Evolutionary conservation across 2,329 filamentous ascomycete species (phyloP).

Genomic region (Orbilia ellipsospora): DNA sequence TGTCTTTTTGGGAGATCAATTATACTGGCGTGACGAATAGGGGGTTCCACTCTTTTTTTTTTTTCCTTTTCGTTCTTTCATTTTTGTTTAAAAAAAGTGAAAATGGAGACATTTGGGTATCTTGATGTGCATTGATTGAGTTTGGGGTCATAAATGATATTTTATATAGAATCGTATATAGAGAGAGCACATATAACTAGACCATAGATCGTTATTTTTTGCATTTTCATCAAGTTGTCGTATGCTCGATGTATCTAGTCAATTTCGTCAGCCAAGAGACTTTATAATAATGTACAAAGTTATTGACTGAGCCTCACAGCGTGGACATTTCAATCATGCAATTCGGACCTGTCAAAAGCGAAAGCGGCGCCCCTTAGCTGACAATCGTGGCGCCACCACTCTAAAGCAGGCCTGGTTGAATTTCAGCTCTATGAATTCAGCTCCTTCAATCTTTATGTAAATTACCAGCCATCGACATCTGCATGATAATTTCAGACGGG

Average conservation of each 20-base stretch:
- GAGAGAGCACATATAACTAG: neutral
- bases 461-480: too few species aligned
- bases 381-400: too few species aligned
- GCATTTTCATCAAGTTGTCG: neutral
- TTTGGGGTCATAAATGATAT: neutral
- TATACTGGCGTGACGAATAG: constrained; percentile 41
- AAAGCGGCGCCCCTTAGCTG: neutral
- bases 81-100: neutral
- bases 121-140: neutral
- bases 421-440: neutral
- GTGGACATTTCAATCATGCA: too few species aligned
- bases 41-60: constrained; percentile 31
- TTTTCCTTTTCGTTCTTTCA: neutral
- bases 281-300: too few species aligned
- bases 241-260: neutral
- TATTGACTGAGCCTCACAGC: too few species aligned
- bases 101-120: neutral
- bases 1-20: constrained; percentile 7
- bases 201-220: constrained; percentile 1
- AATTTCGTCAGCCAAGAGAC: neutral
- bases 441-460: neutral
- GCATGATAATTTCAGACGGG: too few species aligned
- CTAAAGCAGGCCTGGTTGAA: neutral
- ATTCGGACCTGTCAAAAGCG: constrained; percentile 4
- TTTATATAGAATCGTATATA: constrained; percentile 6